A percentile compares a stretch with the other conserved stretches of the same genome.
phyloP scores from a whole-genome alignment of 2,329 filamentous ascomycete species.

The Sclerotinia glacialis region DNA sequence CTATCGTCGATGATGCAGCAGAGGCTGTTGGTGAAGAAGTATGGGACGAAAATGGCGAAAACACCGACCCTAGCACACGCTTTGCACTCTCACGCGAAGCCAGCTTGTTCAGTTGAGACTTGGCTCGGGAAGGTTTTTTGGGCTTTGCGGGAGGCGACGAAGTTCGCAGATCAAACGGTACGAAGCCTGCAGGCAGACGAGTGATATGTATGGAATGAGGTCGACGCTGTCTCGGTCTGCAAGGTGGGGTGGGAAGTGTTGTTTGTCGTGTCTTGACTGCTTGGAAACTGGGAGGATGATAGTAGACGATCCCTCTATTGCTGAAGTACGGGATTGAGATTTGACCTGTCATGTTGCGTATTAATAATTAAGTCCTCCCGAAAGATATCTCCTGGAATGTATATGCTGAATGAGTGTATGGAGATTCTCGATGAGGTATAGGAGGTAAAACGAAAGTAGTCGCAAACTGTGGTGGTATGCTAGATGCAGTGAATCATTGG shows the following conservation, averaged over 20 bases:
- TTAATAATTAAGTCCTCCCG: conserved; percentile 26
- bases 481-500: neutral
- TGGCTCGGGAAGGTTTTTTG: conserved; percentile 39
- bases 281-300: conserved; percentile 29
- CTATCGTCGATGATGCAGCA: conserved; percentile 25
- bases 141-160: conserved; percentile 34
- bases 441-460: conserved; percentile 12
- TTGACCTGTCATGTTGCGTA: conserved; percentile 36
- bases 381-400: conserved; percentile 1
- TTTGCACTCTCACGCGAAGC: conserved; percentile 44
- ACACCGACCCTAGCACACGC: conserved; percentile 38
- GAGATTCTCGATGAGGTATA: neutral
- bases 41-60: conserved; percentile 32
- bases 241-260: conserved; percentile 44
- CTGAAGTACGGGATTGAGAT: conserved; percentile 31
- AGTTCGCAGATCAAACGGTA: conserved; percentile 41
- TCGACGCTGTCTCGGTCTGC: conserved; percentile 50
- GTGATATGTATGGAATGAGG: conserved; percentile 56
- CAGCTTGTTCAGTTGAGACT: conserved; percentile 45
- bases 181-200: conserved; percentile 47
- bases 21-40: conserved; percentile 22
- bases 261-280: conserved; percentile 25
- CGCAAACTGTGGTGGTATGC: conserved; percentile 2
- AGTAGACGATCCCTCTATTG: conserved; percentile 35
- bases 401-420: conserved; percentile 19